Base-by-base conservation (phyloP, 306 rosid species). In the cucumber (Cucumis sativus) region DNA sequence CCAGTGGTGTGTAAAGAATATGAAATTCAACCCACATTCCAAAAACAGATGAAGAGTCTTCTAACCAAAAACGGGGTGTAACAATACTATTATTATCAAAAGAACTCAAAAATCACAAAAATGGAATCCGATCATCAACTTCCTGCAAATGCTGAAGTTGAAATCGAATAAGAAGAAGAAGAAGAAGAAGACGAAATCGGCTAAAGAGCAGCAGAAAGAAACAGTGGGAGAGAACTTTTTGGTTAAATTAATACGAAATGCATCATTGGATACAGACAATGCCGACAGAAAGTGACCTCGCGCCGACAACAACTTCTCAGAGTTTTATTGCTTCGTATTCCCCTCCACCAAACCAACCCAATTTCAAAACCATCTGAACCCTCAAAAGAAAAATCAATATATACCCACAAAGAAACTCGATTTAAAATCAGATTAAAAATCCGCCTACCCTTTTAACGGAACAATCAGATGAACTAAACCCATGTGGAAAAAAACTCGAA, bases 281-380 rank as follows among this genome's bases (percentile, higher is more conserved):
- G 88, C 91, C 91, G 89, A 90, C 96, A 90, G 97, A 92, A 90
- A 90, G 92, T 85, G 92, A 90, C 93, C 88, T 84, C 68, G 88
- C 92, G 92, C 96, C 92, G 93, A 92, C 92, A 92, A 82, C 80
- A 80, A 72, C 61, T 84, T 78, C 73, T 76, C 79, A 25, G 76
- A 82, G 78, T 83, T 80, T 85, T 56, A 81, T 74, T 79, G 54
- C 84, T 76, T 72, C 79, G 61, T 65, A 56, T 55, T 67, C 61
- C 83, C 43, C 79, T 74, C 85, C 75, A 86, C 89, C 86, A 86
- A 91, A 87, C 90, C 85, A 83, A 74, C 82, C 79, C 85, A 87
- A 83, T 82, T 85, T 47, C 57, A 58, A 76, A 76, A 54, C 25
- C 62, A 17, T 16, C 37, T 14, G 16, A 71, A 45, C 25, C 51